Base-by-base conservation (phyloP, 2,329 filamentous ascomycete species). In the Alternaria sp. region DNA sequence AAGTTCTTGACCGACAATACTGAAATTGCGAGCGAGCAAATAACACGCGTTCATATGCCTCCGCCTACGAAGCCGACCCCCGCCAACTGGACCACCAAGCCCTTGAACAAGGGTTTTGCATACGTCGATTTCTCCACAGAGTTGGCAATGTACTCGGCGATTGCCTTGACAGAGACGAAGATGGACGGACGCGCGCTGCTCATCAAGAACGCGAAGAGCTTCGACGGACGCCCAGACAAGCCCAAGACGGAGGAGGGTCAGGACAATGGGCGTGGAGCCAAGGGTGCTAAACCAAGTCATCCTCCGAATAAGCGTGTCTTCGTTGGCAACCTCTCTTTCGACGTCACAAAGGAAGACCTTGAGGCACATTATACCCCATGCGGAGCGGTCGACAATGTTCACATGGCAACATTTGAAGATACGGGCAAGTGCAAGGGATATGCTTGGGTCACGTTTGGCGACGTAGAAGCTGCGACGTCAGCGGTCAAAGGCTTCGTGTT, bases 381-480 rank as follows among this genome's bases (percentile, higher is more conserved):
- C 74, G 95, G 95, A 50, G 84, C 89, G 62, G 87, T 98, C 61
- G 86, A 89, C 52, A 91, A 91, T 80, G 85, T 92, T 64, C 94
- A 96, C 79, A 83, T 98, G 66, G 95, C 95, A 3, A 97, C 93
- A 0, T 99, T 99, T 74, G 92, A 98, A 78, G 96, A 99, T 77
- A 90, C 90, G 21, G 95, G 95, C 41, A 99, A 98, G 81, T 99
- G 95, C 82, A 98, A 98, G 81, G 96, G 95, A 17, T 99, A 90
- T 79, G 95, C 90, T 5, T 99, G 95, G 93, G 88, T 99, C 61
- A 91, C 91, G 61, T 99, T 98, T 78, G 88, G 89, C 73, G 88
- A 93, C 50, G 74, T 93, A 10, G 88, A 91, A 56, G 86, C 90
- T 0, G 92, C 92, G 0, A 86, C 88, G 49, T 85, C 85, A 70